Evolutionary conservation across 1,284 basidiomycete genomes (phyloP).

Genomic region (Heterobasidion irregulare): DNA sequence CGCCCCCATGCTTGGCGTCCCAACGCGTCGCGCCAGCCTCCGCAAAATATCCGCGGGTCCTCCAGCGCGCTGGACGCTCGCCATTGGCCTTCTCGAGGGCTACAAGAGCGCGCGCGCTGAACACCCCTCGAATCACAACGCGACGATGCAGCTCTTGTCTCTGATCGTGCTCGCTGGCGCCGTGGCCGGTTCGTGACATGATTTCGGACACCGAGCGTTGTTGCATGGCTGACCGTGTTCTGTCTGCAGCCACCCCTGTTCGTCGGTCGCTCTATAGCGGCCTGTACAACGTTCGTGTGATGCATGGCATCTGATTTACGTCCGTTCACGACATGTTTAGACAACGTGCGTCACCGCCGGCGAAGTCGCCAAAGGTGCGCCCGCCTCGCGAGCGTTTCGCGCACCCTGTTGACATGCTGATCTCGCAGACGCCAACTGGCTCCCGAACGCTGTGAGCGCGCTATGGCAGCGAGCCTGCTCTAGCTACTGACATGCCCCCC

Average conservation of each 20-base stretch:
- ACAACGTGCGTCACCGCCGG: neutral
- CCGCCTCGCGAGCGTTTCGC: neutral
- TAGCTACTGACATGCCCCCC: neutral
- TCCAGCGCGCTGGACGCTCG: neutral
- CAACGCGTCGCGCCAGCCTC: neutral
- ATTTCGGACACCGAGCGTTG: too few species aligned
- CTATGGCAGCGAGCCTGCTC: too few species aligned
- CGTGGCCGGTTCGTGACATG: neutral
- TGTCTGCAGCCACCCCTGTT: neutral
- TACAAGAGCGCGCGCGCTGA: too few species aligned
- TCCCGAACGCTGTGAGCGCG: neutral
- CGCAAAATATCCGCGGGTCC: neutral
- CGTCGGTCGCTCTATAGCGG: neutral
- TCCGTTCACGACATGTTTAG: neutral
- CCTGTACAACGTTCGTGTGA: neutral
- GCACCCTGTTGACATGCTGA: neutral
- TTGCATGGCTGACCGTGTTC: neutral
- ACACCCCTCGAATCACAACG: too few species aligned
- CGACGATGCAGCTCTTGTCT: neutral
- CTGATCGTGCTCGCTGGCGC: neutral
- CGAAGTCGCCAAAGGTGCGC: neutral
- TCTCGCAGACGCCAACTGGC: neutral
- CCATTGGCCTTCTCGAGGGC: neutral
- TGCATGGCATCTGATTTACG: neutral
- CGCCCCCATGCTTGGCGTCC: neutral